These are phyloP conservation scores for Mycena leptocephala DNA, from an alignment of 768 basidiomycete species.

Conservation along the genomic window DNA sequence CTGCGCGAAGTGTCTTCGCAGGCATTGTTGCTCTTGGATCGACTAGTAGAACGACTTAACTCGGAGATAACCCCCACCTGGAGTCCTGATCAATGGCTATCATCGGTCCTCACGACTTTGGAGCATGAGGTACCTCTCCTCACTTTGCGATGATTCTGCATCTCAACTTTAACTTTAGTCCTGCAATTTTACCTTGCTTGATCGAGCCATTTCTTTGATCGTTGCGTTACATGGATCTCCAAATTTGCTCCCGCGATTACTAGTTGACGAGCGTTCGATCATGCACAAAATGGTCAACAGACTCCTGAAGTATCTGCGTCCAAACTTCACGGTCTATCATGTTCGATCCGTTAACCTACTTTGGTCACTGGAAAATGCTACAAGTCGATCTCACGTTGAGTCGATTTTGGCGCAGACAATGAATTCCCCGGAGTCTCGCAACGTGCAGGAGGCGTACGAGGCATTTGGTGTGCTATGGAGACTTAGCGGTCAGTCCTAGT, in stretches of 20 bases:
- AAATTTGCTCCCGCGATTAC: constrained; percentile 67
- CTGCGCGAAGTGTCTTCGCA: constrained; percentile 70
- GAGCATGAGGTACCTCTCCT: constrained; percentile 64
- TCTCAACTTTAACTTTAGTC: constrained; percentile 54
- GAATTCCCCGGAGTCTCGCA: constrained; percentile 65
- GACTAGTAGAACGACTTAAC: constrained; percentile 63
- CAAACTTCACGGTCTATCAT: constrained; percentile 81
- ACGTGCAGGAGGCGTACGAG: constrained; percentile 77
- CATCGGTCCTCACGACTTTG: constrained; percentile 66
- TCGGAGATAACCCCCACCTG: constrained; percentile 64
- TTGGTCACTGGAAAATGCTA: constrained; percentile 81
- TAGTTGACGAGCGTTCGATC: constrained; percentile 68
- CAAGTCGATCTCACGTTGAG: constrained; percentile 77
- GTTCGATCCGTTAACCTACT: constrained; percentile 85
- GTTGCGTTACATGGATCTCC: constrained; percentile 69
- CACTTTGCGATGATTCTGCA: neutral
- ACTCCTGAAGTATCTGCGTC: constrained; percentile 83
- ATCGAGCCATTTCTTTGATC: constrained; percentile 72
- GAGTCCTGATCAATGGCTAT: constrained; percentile 79
- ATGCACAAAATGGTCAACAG: constrained; percentile 77
- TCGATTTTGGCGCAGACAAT: constrained; percentile 85
- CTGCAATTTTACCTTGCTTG: constrained; percentile 78
- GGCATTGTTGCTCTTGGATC: constrained; percentile 66
- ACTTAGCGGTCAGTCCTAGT: constrained; percentile 73
- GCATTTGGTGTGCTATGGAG: constrained; percentile 96